Conservation (phyloP, 306 rosid genomes). For the Potentilla sterilis region DNA sequence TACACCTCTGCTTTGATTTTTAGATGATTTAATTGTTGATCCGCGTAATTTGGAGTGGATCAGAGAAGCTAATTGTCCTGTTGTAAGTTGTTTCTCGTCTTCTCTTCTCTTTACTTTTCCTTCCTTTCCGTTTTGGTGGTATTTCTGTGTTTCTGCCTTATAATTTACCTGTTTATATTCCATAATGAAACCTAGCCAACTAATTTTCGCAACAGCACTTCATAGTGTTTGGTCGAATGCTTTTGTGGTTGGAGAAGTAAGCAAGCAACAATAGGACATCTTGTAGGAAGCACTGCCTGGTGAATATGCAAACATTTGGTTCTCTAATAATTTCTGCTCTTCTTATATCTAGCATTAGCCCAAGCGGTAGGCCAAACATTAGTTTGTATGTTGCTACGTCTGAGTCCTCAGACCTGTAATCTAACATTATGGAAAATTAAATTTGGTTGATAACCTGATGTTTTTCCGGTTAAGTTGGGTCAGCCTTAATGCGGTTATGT, state of each 20-base stretch:
- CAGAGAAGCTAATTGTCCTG: constrained; percentile 90
- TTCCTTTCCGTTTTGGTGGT: neutral
- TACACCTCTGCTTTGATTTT: constrained; percentile 17
- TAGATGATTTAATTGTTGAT: constrained; percentile 96
- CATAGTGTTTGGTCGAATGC: neutral
- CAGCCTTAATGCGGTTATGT: neutral
- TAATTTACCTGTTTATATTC: neutral
- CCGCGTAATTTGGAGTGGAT: constrained; percentile 91
- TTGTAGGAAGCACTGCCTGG: neutral
- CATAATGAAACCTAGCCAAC: neutral
- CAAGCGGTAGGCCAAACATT: neutral
- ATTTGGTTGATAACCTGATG: neutral
- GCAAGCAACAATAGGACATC: neutral
- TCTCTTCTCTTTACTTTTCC: neutral
- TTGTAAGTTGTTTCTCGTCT: constrained; percentile 55
- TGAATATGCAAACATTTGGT: neutral
- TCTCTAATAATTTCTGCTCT: neutral
- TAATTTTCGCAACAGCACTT: neutral
- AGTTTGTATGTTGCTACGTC: constrained; percentile 2
- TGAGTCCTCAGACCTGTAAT: neutral
- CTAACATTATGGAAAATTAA: neutral
- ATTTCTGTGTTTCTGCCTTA: too few species aligned
- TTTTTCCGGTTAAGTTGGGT: neutral
- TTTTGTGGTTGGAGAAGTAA: neutral
- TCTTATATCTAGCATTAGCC: neutral